Percentiles rank a stretch among this genome's conserved stretches.
phyloP scores from a whole-genome alignment of 371 early-diverging fungal species.

The Apophysomyces ossiformis region DNA sequence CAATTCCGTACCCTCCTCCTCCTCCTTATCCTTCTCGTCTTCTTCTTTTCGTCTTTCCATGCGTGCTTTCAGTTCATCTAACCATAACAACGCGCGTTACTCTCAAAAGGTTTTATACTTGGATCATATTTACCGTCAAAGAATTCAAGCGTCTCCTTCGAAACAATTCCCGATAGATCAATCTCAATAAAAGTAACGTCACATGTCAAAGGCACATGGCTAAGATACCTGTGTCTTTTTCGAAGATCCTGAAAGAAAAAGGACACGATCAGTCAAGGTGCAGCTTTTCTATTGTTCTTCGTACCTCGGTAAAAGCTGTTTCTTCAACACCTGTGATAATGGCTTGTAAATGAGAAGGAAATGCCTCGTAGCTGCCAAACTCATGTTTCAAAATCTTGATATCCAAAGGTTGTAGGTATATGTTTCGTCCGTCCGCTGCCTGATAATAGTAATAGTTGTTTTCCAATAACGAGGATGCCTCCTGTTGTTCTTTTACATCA shows the following conservation, averaged over 20 bases:
- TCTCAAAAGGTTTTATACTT: background rate
- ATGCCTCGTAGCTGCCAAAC: slow-evolving; percentile 57
- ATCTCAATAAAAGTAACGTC: slow-evolving; percentile 81
- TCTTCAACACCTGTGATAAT: slow-evolving; percentile 65
- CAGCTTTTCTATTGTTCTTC: background rate
- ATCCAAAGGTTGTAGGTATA: slow-evolving; percentile 84
- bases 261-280: slow-evolving; percentile 57
- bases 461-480: background rate
- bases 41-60: background rate
- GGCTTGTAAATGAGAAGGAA: slow-evolving; percentile 54
- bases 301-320: slow-evolving; percentile 13
- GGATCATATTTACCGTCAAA: slow-evolving; percentile 49
- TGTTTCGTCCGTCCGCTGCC: slow-evolving; percentile 78
- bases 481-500: background rate
- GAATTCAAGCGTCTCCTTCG: slow-evolving; percentile 44
- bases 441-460: slow-evolving; percentile 71
- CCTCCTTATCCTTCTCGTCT: background rate
- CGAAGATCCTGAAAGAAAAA: slow-evolving; percentile 64
- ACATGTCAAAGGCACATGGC: slow-evolving; percentile 81
- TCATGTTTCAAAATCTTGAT: slow-evolving; percentile 74
- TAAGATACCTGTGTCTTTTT: slow-evolving; percentile 73
- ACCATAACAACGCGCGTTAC: background rate
- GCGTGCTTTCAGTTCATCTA: slow-evolving; percentile 3
- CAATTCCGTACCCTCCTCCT: background rate
- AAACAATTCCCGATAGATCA: slow-evolving; percentile 65